Conservation (phyloP, 139 green algal genomes). For the Tetraselmis chui region DNA sequence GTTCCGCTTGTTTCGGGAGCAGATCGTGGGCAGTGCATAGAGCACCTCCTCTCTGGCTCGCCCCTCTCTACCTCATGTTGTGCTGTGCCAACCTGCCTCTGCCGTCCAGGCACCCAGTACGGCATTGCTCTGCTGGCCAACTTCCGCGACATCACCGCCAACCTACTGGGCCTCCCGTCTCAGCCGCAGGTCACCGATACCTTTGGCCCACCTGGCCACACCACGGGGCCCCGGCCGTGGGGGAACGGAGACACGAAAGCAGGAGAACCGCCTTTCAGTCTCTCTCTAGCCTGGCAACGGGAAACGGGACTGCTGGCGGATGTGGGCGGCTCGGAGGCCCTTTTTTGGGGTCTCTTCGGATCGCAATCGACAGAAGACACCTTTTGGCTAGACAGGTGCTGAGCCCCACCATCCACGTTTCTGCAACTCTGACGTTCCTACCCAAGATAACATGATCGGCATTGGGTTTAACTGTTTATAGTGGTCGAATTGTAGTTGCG, state of each 20-base stretch:
- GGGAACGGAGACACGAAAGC: not conserved
- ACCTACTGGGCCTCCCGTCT: not conserved
- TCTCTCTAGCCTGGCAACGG: slow-evolving; percentile 23
- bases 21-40: too few species aligned
- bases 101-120: slow-evolving; percentile 64
- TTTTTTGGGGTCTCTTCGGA: slow-evolving; percentile 35
- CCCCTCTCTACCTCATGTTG: too few species aligned
- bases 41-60: too few species aligned
- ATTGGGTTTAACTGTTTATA: too few species aligned
- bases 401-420: too few species aligned
- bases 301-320: slow-evolving; percentile 19
- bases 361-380: slow-evolving; percentile 34
- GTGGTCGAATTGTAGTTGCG: too few species aligned
- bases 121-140: slow-evolving; percentile 76
- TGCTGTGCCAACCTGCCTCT: too few species aligned
- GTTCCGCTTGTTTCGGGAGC: too few species aligned
- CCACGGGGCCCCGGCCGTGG: slow-evolving; percentile 2
- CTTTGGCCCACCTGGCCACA: slow-evolving; percentile 14
- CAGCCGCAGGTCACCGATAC: not conserved
- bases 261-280: not conserved
- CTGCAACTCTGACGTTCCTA: too few species aligned
- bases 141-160: slow-evolving; percentile 65
- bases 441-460: too few species aligned
- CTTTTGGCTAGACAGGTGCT: slow-evolving; percentile 92
- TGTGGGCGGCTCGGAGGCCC: slow-evolving; percentile 11